A percentile compares a stretch with the other conserved stretches of the same genome.
These are phyloP conservation scores for Thelonectria olida DNA, from an alignment of 2,329 filamentous ascomycete species.

Conservation along the genomic window DNA sequence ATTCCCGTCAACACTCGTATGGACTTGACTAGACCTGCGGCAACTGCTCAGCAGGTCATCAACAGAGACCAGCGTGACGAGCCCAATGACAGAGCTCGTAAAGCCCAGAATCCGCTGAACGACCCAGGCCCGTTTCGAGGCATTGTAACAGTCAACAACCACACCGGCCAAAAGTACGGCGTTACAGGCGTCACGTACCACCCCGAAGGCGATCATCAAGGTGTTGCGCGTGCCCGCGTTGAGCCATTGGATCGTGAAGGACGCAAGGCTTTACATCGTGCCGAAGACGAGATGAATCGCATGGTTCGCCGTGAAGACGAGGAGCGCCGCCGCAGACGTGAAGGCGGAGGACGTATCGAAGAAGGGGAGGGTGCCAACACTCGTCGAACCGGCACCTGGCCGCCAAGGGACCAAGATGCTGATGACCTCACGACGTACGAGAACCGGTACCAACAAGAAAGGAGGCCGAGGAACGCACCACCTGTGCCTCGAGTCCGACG, in stretches of 20 bases:
- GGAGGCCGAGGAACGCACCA: neutral
- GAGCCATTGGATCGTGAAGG: constrained; percentile 12
- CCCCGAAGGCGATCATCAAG: too few relatives aligned
- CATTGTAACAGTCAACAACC: rapidly evolving
- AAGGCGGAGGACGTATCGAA: too few relatives aligned
- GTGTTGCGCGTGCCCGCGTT: neutral
- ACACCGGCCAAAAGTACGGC: neutral
- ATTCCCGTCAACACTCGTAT: neutral
- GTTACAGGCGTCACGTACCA: too few relatives aligned
- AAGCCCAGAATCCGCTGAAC: neutral
- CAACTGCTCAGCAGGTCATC: too few relatives aligned
- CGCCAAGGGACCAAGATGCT: constrained; percentile 13
- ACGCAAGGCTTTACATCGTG: constrained; percentile 4
- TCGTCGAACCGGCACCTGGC: constrained; percentile 18
- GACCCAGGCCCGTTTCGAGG: constrained; percentile 5
- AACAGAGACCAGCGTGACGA: too few relatives aligned
- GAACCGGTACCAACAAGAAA: neutral
- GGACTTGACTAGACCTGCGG: too few relatives aligned
- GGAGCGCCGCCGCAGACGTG: too few relatives aligned
- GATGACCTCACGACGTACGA: constrained; percentile 10
- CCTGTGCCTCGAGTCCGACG: too few relatives aligned
- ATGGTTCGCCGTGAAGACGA: too few relatives aligned
- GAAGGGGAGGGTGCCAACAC: too few relatives aligned
- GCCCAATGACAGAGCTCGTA: neutral
- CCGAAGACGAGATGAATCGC: constrained; percentile 16